phyloP scores from a whole-genome alignment of 768 basidiomycete species.

The Tylopilus subfusipes region DNA sequence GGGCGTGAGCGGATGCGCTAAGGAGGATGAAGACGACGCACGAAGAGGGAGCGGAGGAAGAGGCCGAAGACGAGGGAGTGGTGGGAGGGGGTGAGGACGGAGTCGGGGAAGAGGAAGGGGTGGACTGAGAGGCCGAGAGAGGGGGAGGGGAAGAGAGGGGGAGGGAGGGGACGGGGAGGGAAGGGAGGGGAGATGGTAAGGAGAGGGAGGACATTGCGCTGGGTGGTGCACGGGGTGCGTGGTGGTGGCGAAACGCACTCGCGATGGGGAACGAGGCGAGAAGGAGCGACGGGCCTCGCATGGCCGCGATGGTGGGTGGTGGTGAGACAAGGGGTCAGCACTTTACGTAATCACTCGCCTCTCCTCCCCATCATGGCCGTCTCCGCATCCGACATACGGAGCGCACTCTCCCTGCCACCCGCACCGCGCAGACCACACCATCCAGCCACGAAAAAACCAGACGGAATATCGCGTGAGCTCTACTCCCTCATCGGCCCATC shows the following conservation, averaged over 20 bases:
- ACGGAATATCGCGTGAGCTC: slow-evolving; percentile 90
- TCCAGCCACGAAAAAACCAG: slow-evolving; percentile 59
- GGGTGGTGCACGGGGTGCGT: background rate
- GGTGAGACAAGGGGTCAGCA: background rate
- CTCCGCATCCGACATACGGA: slow-evolving; percentile 79
- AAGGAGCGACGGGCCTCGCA: background rate
- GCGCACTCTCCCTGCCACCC: slow-evolving; percentile 69
- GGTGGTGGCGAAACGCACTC: background rate
- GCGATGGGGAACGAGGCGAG: background rate
- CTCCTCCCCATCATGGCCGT: slow-evolving; percentile 54
- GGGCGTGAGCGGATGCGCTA: background rate
- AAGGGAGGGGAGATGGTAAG: background rate
- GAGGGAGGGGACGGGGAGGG: background rate
- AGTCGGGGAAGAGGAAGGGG: background rate
- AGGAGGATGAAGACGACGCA: slow-evolving; percentile 4
- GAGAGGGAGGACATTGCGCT: too few species aligned
- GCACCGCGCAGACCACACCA: slow-evolving; percentile 42
- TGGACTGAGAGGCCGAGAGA: background rate
- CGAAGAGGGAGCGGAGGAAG: background rate
- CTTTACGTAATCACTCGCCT: background rate
- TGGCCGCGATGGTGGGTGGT: background rate
- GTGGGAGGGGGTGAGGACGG: background rate
- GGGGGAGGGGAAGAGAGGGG: background rate
- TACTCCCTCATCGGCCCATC: slow-evolving; percentile 95
- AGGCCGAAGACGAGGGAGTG: background rate